Evolutionary conservation across 2,329 filamentous ascomycete species (phyloP).

Genomic region (Diplodia scrobiculata): DNA sequence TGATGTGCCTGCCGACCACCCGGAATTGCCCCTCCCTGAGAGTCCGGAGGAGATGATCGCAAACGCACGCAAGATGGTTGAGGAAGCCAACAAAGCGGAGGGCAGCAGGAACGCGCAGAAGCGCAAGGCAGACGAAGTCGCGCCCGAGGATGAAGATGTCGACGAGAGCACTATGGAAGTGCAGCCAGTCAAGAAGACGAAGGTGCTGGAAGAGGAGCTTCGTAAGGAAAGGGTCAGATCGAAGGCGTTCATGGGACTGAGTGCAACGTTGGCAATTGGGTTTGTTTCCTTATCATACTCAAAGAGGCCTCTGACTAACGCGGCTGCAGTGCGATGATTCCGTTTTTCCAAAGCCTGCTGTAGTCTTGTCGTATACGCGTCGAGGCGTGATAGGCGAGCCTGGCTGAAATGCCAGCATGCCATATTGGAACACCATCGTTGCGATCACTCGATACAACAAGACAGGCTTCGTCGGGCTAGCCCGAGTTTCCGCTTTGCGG

Average conservation of each 20-base stretch:
- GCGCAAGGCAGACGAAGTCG: conserved; percentile 60
- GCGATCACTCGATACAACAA: conserved; percentile 11
- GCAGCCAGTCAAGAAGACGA: conserved; percentile 70
- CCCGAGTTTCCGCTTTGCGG: not conserved
- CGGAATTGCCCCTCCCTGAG: conserved; percentile 71
- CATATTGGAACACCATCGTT: not conserved
- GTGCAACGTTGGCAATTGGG: conserved; percentile 86
- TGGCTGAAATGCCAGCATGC: not conserved
- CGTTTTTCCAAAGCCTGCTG: conserved; percentile 26
- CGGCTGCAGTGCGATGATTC: conserved; percentile 21
- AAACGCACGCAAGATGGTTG: conserved; percentile 85
- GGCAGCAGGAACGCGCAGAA: conserved; percentile 38
- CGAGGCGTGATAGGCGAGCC: not conserved
- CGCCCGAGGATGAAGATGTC: conserved; percentile 54
- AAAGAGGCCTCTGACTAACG: not conserved
- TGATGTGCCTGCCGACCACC: conserved; percentile 68
- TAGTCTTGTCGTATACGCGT: not conserved
- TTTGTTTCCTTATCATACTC: conserved; percentile 56
- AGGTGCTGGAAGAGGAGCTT: conserved; percentile 71
- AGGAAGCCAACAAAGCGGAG: conserved; percentile 63
- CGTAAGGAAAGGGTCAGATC: conserved; percentile 84
- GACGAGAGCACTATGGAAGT: conserved; percentile 46
- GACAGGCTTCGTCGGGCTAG: not conserved
- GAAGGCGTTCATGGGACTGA: conserved; percentile 81
- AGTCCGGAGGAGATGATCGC: conserved; percentile 82